These are phyloP conservation scores for Fusarium xyrophilum DNA, from an alignment of 2,329 filamentous ascomycete species.

Conservation along the genomic window DNA sequence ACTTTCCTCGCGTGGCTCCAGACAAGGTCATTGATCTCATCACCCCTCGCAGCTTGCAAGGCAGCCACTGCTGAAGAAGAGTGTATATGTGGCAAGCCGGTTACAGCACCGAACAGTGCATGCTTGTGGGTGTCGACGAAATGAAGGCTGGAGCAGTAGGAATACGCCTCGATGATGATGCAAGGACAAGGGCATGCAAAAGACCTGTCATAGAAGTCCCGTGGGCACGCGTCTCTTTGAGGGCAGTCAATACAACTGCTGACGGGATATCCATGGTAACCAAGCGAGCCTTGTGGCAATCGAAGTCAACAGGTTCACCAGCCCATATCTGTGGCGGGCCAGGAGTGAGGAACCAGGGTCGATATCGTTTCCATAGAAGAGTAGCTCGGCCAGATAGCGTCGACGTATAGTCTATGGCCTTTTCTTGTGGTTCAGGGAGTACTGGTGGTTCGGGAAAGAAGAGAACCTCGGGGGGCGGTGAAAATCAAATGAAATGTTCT, in stretches of 20 bases:
- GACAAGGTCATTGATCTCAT: conserved; percentile 42
- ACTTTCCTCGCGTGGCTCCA: conserved; percentile 53
- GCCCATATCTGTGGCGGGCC: conserved; percentile 48
- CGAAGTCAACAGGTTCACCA: conserved; percentile 46
- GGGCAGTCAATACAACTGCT: conserved; percentile 41
- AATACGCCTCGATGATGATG: conserved; percentile 50
- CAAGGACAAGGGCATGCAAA: conserved; percentile 54
- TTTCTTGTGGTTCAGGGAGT: conserved; percentile 52
- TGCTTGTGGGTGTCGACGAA: conserved; percentile 53
- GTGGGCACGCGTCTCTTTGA: conserved; percentile 51
- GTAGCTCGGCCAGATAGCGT: conserved; percentile 51
- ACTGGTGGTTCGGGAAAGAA: conserved; percentile 42
- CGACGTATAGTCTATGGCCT: conserved; percentile 49
- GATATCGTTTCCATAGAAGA: conserved; percentile 51
- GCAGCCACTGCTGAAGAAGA: conserved; percentile 32
- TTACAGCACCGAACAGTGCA: conserved; percentile 54
- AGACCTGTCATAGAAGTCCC: conserved; percentile 57
- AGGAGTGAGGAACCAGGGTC: conserved; percentile 49
- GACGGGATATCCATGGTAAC: conserved; percentile 48
- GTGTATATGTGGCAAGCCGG: conserved; percentile 46
- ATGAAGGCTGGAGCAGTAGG: conserved; percentile 48
- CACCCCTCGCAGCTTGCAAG: conserved; percentile 34
- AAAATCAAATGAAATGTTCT: conserved; percentile 56
- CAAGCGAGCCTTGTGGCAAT: conserved; percentile 47
- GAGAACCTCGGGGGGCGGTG: conserved; percentile 51